Evolutionary conservation across 306 rosid genomes (phyloP), one percentile per base, ranked within the genome.

Genomic region (Casuarina glauca): DNA sequence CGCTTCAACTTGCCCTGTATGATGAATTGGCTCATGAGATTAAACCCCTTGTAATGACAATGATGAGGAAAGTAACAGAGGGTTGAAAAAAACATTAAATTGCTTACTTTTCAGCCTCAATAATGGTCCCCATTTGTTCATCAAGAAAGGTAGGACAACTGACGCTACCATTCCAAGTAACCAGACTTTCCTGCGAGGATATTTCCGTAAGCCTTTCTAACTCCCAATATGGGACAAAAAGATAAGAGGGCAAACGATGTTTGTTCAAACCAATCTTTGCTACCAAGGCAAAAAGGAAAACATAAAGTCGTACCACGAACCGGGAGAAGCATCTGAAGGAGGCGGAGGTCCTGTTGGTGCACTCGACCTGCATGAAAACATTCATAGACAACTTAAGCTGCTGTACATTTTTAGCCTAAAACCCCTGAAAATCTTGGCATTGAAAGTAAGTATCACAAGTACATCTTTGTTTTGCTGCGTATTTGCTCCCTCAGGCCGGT

Each of bases 1-100:
- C 32, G 81, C 42, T 3, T 84, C 86, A 32, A 87, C 74, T 85
- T 79, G 71, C 75, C 88, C 96, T 89, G 2, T 69, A 43, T 44
- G 26, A 5, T 4, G 60, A 53, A 53, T 17, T 20, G 19, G 17
- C 15, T n/a, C 26, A 12, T 53, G 26, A 16, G 7, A 17, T 53
- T 4, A 53, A 16, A 53, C 17, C 58, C 58, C 17, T 1, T 55
- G 3, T 6, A 55, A 19, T 55, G 62, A 19, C 35, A 19, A 55
- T 19, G 62, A 9, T 9, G 32, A 55, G n/a, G 62, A 55, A 55
- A 55, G 20, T 55, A 12, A 55, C 9, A 55, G 12, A 20, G 7
- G 7, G 51, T 6, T 7, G 12, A 7, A 6, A 17, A 16, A 2
- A 17, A 6, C n/a, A 13, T 3, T 53, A 16, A 19, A 48, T 55